Conservation (phyloP, 257 asterid species). For the Solanum bulbocastanum region DNA sequence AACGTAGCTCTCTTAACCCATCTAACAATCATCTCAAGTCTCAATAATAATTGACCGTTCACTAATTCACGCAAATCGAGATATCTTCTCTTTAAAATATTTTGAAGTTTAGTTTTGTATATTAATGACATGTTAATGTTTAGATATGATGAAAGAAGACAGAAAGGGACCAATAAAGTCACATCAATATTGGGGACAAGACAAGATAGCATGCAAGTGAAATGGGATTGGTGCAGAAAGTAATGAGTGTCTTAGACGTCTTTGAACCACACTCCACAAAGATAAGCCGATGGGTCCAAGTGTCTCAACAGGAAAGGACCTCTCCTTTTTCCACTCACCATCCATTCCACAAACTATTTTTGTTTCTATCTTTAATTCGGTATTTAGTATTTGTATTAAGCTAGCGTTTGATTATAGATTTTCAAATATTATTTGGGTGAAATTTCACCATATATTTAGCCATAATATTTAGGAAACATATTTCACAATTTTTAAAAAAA, state of each 20-base stretch:
- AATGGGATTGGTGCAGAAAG: neutral
- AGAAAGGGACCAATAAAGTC: neutral
- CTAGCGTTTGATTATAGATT: too few relatives aligned
- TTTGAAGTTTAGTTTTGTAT: neutral
- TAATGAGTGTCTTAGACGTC: neutral
- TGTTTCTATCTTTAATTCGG: neutral
- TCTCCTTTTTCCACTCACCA: neutral
- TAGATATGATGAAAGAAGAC: neutral
- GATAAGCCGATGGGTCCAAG: neutral
- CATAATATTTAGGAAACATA: too few relatives aligned
- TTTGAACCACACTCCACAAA: neutral
- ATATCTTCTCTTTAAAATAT: neutral
- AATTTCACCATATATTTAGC: too few relatives aligned
- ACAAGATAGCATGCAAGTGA: neutral
- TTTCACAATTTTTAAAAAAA: too few relatives aligned
- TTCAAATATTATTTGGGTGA: fast-evolving
- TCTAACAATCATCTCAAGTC: neutral
- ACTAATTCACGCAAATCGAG: neutral
- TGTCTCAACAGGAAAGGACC: neutral
- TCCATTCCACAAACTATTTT: neutral
- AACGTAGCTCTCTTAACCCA: too few relatives aligned
- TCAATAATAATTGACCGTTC: neutral
- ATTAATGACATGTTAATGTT: neutral
- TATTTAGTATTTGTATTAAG: neutral
- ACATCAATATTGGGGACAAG: neutral